Base-by-base conservation (phyloP, 2,329 filamentous ascomycete genomes). In the Dactylellina cionopaga region DNA sequence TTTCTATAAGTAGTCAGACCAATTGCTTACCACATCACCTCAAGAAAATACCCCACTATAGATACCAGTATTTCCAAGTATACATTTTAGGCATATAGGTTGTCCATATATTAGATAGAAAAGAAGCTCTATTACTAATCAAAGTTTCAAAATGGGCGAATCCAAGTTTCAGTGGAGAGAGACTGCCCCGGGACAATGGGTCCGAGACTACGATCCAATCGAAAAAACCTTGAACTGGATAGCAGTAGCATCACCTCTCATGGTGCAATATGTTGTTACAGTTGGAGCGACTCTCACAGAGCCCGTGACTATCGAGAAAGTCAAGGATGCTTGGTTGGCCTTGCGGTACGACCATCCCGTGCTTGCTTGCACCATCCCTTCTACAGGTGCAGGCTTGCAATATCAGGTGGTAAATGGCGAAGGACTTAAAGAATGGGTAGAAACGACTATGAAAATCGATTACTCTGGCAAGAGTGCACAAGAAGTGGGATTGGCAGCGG, bases 291-390 rank as follows among this genome's bases (percentile, higher is more conserved):
- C 39, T 54, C 37, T 64, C 11, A 35, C 35, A 3, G 31, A 37
- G 5, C 22, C 5, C 2, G 10, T 37, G 1, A 24, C 60, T 5
- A 24, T 46, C 24, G 24, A 56, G 13, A 10, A 27, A 1, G 56
- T 65, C 17, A 47, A 49, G 22, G 19, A 7, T 5, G 60, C 51
- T 0, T 65, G 51, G 60, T 2, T 56, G 43, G 17, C 7, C 29
- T 11, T 56, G 31, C 49, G 60, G 19, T 24, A 47, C 17, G 25
- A 29, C 1, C 31, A 65, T 15, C 60, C 60, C 5, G 10, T 39
- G 9, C 31, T 65, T 11, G 49, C 46, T 10, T 64, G 60, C 46
- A 65, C 29, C 2, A 49, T 63, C 17, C 35, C 31, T 5, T 11
- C 1, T 1, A 7, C 24, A 25, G 24, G 43, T 7, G 46, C 46